Evolutionary conservation across 257 asterid genomes (phyloP).

Genomic region (Solanum tacnaense): DNA sequence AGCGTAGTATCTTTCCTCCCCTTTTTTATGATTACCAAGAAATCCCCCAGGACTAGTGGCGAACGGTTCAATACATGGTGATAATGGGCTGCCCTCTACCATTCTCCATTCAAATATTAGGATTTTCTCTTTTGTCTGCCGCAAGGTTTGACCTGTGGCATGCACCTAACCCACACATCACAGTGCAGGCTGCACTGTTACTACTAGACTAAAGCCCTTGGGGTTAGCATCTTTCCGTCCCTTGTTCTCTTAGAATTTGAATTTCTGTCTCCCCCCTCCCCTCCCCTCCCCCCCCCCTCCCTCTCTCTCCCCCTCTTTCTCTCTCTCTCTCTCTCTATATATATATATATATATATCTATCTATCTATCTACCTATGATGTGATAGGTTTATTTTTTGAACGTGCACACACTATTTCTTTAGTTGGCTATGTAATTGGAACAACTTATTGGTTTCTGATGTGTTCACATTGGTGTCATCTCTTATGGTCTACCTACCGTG

Average conservation of each 20-base stretch:
- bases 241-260: background rate
- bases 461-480: background rate
- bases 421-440: background rate
- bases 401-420: background rate
- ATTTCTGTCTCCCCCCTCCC: fast-evolving
- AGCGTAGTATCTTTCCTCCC: background rate
- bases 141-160: background rate
- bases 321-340: too few species aligned
- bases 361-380: background rate
- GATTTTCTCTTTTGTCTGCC: background rate
- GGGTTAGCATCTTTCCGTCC: background rate
- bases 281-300: fast-evolving
- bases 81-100: background rate
- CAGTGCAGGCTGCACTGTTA: background rate
- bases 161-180: background rate
- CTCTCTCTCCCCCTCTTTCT: background rate
- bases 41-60: background rate
- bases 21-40: background rate
- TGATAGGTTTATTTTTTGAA: background rate
- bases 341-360: too few species aligned
- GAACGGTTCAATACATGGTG: background rate
- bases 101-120: background rate
- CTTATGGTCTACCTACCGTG: background rate
- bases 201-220: background rate
- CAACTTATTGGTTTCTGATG: background rate